phyloP scores from a whole-genome alignment of 352 stramenopile genomes.

The Pythium biforme region DNA sequence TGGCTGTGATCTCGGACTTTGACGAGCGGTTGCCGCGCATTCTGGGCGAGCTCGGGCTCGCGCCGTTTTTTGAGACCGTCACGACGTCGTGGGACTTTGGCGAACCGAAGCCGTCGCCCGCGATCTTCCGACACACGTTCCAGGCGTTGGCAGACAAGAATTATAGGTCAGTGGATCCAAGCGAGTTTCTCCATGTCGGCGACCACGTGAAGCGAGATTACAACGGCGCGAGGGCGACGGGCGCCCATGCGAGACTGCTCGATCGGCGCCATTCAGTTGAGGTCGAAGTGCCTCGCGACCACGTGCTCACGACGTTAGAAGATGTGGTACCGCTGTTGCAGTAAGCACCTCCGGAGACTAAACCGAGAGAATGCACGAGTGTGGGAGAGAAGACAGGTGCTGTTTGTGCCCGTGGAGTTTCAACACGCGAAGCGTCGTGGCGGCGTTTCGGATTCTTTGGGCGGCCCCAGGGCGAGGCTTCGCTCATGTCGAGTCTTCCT shows the following conservation, averaged over 20 bases:
- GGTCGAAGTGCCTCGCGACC: conserved; percentile 4
- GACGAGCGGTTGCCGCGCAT: conserved; percentile 63
- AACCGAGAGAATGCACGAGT: too few relatives aligned
- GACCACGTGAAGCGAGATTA: conserved; percentile 64
- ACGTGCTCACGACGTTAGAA: conserved; percentile 40
- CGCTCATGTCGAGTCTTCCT: conserved; percentile 2
- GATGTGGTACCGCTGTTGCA: conserved; percentile 21
- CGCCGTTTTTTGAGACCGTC: conserved; percentile 50
- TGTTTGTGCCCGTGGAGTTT: conserved; percentile 13
- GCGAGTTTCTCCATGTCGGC: conserved; percentile 55
- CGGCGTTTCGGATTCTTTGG: background rate
- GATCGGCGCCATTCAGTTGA: conserved; percentile 20
- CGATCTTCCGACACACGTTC: conserved; percentile 66
- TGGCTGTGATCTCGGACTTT: conserved; percentile 81
- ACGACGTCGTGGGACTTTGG: conserved; percentile 57
- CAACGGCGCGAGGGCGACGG: conserved; percentile 34
- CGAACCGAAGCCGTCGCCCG: conserved; percentile 46
- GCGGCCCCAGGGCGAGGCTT: too few relatives aligned
- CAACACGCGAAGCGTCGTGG: conserved; percentile 7
- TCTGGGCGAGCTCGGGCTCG: conserved; percentile 41
- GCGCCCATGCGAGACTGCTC: conserved; percentile 45
- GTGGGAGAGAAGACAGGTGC: too few relatives aligned
- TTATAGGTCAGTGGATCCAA: background rate
- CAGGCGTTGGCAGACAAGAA: background rate
- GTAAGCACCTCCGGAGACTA: too few relatives aligned